phyloP scores from a whole-genome alignment of 140 eudicot species.

The Senecio squalidus region DNA sequence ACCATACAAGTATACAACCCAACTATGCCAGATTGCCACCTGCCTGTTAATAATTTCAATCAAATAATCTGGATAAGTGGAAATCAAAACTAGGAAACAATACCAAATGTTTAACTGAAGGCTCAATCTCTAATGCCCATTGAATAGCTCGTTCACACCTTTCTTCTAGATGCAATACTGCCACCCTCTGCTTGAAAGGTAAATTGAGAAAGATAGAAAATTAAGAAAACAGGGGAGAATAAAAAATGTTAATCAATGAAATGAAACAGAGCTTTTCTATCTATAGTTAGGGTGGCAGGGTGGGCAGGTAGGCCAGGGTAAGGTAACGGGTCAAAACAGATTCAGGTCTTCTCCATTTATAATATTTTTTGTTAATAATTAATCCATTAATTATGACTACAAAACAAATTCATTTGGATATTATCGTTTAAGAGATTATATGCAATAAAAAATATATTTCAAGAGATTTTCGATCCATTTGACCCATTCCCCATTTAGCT shows the following conservation, averaged over 20 bases:
- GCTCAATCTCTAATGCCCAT: constrained; percentile 92
- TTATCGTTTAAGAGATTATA: too few relatives aligned
- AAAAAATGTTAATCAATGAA: neutral
- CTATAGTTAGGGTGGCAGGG: too few relatives aligned
- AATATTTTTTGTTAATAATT: too few relatives aligned
- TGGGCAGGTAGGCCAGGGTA: too few relatives aligned
- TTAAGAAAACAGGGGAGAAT: neutral
- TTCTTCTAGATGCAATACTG: constrained; percentile 94
- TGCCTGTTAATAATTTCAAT: neutral
- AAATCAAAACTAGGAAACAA: neutral
- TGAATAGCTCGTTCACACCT: constrained; percentile 86
- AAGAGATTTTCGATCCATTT: too few relatives aligned
- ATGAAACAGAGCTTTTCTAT: neutral
- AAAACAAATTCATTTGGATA: too few relatives aligned
- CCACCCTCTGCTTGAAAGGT: constrained; percentile 60
- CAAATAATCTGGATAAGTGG: neutral
- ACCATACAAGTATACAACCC: constrained; percentile 2
- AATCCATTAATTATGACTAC: too few relatives aligned
- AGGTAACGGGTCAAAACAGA: too few relatives aligned
- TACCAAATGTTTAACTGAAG: constrained; percentile 80
- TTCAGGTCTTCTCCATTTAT: too few relatives aligned
- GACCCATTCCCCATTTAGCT: too few relatives aligned
- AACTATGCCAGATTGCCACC: neutral
- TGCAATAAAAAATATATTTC: too few relatives aligned
- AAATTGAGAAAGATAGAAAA: neutral